Base-by-base conservation (phyloP, 1,284 basidiomycete genomes). In the Dichomitus squalens region DNA sequence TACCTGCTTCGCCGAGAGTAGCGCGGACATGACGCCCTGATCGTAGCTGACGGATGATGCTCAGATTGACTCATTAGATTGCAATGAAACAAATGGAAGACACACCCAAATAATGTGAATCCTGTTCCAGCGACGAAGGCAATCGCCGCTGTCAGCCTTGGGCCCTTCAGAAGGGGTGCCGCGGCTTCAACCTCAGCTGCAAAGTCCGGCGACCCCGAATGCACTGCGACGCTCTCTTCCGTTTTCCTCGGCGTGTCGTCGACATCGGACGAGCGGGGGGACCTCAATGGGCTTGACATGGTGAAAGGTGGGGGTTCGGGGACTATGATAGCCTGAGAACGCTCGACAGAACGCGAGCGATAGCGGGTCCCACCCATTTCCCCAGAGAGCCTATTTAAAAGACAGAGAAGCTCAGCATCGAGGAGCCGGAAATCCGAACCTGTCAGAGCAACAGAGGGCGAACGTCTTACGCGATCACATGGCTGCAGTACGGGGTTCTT, bases 21-120 rank as follows among this genome's bases (percentile, higher is more conserved):
- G 72, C 2, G 83, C 81, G 39, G 80, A 83, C 83, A 87, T 86
- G 33, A 86, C 84, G 58, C 84, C 84, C 63, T 86, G 85, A 65
- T 86, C 85, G 72, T 86, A 86, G 16, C 81, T 82, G 39, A 12
- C 20, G 9, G n/a, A n/a, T 11, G 40, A 29, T n/a, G 20, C 18
- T 56, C 23, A 46, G 46, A 49, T 21, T 33, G 12, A 20, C 34
- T 44, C 35, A n/a, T 34, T 14, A 14, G 8, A 11, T 7, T 20
- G 0, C 7, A 21, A 20, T 5, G 34, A 43, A 23, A n/a, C 25
- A 12, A 1, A 41, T 33, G 4, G 44, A 44, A 36, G 29, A 70
- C 74, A 34, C 53, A 81, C 78, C 84, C 84, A 66, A 87, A 86
- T 11, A 86, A 72, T 20, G 81, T 83, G 67, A 83, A 83, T 7